A percentile compares a stretch with the other conserved stretches of the same genome.
Evolutionary conservation across 1,284 basidiomycete species (phyloP).

Genomic region (Agroathelia rolfsii): DNA sequence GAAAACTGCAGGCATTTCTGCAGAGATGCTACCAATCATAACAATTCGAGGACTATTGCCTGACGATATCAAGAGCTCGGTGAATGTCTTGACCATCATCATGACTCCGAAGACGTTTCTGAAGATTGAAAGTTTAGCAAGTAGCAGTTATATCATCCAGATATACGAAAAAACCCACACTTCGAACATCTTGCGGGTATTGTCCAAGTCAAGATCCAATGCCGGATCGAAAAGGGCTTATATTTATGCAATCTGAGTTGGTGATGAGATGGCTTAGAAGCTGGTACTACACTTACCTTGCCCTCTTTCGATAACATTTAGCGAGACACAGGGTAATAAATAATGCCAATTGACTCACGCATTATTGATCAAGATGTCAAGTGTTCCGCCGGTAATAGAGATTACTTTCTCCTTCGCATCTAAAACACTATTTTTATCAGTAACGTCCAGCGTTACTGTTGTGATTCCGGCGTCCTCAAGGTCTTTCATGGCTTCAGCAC

Average conservation of each 20-base stretch:
- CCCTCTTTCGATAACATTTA: too few species aligned
- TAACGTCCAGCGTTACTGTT: conserved; percentile 22
- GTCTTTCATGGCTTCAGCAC: conserved; percentile 15
- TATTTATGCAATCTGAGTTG: too few species aligned
- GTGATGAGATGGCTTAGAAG: too few species aligned
- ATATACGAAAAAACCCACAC: too few species aligned
- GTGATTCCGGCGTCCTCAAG: conserved; percentile 16
- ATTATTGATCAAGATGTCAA: conserved; percentile 24
- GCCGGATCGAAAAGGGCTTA: conserved; percentile 9
- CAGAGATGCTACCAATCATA: conserved; percentile 18
- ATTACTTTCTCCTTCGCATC: conserved; percentile 13
- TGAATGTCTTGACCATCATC: conserved; percentile 21
- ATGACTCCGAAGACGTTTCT: conserved; percentile 22
- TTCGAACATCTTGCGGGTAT: conserved; percentile 16
- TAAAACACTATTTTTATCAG: conserved; percentile 14
- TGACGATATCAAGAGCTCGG: conserved; percentile 18
- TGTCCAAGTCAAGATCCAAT: conserved; percentile 16
- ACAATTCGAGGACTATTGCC: conserved; percentile 17
- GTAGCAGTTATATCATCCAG: too few species aligned
- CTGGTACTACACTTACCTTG: too few species aligned
- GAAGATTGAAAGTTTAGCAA: too few species aligned
- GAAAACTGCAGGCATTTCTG: conserved; percentile 19
- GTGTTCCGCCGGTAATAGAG: conserved; percentile 16
- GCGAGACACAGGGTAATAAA: not conserved
- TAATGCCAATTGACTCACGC: too few species aligned